Conservation (phyloP, 2,329 filamentous ascomycete genomes). For the Alternaria conjuncta region DNA sequence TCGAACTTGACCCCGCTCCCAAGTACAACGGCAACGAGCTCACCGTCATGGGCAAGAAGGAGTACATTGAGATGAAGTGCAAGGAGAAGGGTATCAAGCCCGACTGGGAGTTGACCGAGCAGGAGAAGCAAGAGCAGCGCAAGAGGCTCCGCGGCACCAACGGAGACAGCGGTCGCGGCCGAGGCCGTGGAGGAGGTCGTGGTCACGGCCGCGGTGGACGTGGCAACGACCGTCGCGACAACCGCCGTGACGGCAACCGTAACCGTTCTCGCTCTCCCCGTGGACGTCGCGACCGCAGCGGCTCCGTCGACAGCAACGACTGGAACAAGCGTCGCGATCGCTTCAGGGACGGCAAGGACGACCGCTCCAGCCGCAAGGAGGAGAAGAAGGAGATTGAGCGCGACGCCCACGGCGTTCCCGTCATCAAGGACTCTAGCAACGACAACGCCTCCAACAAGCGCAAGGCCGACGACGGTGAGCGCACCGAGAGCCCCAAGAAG, state of each 20-base stretch:
- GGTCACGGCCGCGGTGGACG: conserved; percentile 35
- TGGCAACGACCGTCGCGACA: conserved; percentile 25
- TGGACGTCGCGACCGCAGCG: conserved; percentile 33
- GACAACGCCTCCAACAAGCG: conserved; percentile 39
- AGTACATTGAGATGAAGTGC: conserved; percentile 69
- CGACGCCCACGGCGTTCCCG: conserved; percentile 36
- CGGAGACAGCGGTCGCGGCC: conserved; percentile 42
- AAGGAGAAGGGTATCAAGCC: conserved; percentile 55
- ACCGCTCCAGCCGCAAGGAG: conserved; percentile 26
- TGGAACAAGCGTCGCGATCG: conserved; percentile 41
- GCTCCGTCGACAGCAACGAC: conserved; percentile 30
- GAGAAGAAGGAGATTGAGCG: conserved; percentile 31
- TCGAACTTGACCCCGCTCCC: conserved; percentile 79
- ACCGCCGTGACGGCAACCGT: conserved; percentile 32
- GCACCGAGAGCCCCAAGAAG: conserved; percentile 36
- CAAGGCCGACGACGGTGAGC: conserved; percentile 37
- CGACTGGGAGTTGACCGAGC: conserved; percentile 48
- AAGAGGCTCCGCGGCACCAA: conserved; percentile 19
- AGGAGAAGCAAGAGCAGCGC: conserved; percentile 17
- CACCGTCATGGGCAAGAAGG: conserved; percentile 84
- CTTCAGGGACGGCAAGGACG: conserved; percentile 44
- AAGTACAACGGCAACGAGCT: conserved; percentile 83
- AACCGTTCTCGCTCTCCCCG: conserved; percentile 29
- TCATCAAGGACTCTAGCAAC: conserved; percentile 31
- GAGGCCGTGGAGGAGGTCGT: conserved; percentile 37